A percentile compares a stretch with the other conserved stretches of the same genome.
These are phyloP conservation scores for Aspergillus sparsus DNA, from an alignment of 495 filamentous ascomycete species.

Conservation along the genomic window DNA sequence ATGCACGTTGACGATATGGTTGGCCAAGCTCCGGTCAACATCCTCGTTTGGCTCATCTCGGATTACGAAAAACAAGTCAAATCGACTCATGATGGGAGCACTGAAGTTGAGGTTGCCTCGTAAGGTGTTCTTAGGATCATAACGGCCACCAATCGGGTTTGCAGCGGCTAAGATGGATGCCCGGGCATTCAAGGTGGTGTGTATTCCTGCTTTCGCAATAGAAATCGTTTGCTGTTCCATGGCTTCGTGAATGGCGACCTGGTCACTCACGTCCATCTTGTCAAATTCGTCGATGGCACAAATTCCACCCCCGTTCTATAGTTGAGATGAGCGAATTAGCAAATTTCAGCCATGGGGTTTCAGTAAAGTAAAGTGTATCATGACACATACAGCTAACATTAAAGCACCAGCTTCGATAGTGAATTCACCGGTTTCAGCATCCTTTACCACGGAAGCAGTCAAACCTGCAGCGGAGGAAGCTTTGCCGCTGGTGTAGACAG, in stretches of 20 bases:
- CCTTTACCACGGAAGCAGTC: slow-evolving; percentile 95
- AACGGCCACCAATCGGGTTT: slow-evolving; percentile 93
- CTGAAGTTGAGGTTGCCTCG: slow-evolving; percentile 97
- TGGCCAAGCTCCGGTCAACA: slow-evolving; percentile 84
- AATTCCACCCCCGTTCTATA: slow-evolving; percentile 67
- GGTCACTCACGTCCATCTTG: slow-evolving; percentile 98
- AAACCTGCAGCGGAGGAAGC: slow-evolving; percentile 97
- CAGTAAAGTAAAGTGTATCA: not conserved
- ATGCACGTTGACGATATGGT: slow-evolving; percentile 95
- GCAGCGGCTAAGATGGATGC: slow-evolving; percentile 95
- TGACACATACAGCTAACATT: slow-evolving; percentile 84
- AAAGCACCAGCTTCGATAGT: slow-evolving; percentile 98
- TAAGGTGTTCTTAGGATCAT: slow-evolving; percentile 93
- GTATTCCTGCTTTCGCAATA: slow-evolving; percentile 98
- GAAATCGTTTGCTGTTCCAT: slow-evolving; percentile 99
- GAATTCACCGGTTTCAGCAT: slow-evolving; percentile 97
- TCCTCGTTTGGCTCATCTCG: slow-evolving; percentile 94
- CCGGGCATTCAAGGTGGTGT: slow-evolving; percentile 93
- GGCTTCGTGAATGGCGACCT: slow-evolving; percentile 99
- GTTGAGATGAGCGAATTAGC: not conserved
- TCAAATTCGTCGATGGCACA: slow-evolving; percentile 99
- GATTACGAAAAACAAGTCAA: slow-evolving; percentile 98
- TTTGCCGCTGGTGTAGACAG: slow-evolving; percentile 97
- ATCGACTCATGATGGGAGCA: slow-evolving; percentile 97
- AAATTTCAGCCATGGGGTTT: too few relatives aligned